These are phyloP conservation scores for Lasiodiplodia sp. DNA, from an alignment of 2,329 filamentous ascomycete species.

Conservation along the genomic window DNA sequence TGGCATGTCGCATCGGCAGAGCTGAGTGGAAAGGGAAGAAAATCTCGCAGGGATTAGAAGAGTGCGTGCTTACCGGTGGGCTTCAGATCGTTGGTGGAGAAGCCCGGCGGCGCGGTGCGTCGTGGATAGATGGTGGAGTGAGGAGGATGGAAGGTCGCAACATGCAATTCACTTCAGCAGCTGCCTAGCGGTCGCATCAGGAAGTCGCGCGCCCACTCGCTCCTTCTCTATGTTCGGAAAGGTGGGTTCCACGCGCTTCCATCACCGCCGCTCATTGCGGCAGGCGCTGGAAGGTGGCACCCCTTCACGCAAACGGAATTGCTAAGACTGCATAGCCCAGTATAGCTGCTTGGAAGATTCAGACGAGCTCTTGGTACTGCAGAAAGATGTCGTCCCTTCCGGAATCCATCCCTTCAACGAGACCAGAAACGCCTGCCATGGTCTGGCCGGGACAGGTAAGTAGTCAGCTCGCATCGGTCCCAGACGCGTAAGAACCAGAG, in stretches of 20 bases:
- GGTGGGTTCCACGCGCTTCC: neutral
- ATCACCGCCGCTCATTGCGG: neutral
- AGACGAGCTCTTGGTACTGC: neutral
- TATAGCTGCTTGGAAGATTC: neutral
- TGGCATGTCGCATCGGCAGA: conserved; percentile 18
- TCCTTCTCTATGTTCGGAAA: neutral
- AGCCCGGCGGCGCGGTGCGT: neutral
- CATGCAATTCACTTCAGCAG: neutral
- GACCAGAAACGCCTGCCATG: neutral
- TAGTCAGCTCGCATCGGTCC: neutral
- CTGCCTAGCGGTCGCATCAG: neutral
- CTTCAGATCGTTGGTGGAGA: neutral
- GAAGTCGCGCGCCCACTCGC: neutral
- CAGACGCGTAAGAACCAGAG: neutral
- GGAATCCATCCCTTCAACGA: neutral
- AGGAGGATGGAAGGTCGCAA: neutral
- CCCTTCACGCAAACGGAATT: neutral
- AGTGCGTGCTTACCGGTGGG: conserved; percentile 1
- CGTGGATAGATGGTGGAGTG: neutral
- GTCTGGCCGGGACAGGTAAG: neutral
- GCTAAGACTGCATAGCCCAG: neutral
- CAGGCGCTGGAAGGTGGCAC: neutral
- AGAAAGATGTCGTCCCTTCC: neutral
- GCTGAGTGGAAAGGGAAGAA: neutral
- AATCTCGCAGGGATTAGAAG: neutral